Percentiles rank a stretch among this genome's conserved stretches.
Conservation (phyloP, 345 rosid species). For the Laguncularia racemosa region DNA sequence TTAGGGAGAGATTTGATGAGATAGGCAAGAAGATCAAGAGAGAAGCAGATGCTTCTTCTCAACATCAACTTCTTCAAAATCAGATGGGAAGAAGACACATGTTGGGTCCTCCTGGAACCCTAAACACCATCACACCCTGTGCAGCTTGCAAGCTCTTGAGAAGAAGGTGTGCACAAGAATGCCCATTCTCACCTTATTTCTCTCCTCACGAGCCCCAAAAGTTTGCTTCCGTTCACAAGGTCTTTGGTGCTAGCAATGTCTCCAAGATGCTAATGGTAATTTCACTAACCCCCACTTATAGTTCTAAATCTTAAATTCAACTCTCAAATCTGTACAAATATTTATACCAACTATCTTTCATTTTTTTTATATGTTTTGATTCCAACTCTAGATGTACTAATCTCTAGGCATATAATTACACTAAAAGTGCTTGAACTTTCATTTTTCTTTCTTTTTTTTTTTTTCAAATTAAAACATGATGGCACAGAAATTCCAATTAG, state of each 20-base stretch:
- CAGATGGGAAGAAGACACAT: conserved; percentile 70
- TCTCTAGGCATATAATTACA: too few relatives aligned
- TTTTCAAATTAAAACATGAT: too few relatives aligned
- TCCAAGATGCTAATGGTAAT: conserved; percentile 87
- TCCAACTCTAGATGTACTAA: too few relatives aligned
- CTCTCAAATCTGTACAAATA: not conserved
- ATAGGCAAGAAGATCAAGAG: conserved; percentile 79
- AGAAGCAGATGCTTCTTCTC: conserved; percentile 58
- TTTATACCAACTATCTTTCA: too few relatives aligned
- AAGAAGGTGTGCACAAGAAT: conserved; percentile 91
- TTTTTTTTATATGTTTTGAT: too few relatives aligned
- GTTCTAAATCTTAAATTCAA: conserved; percentile 1
- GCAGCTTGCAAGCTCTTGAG: conserved; percentile 95
- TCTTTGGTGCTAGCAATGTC: conserved; percentile 97
- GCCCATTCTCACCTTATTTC: conserved; percentile 94
- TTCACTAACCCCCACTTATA: not conserved
- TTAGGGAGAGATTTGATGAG: conserved; percentile 81
- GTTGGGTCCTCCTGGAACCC: conserved; percentile 69
- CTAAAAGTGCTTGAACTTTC: too few relatives aligned
- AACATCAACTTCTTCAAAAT: not conserved
- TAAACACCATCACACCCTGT: conserved; percentile 90
- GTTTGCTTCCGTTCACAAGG: conserved; percentile 91
- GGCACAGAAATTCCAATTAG: too few relatives aligned
- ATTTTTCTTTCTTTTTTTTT: not conserved
- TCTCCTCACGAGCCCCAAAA: conserved; percentile 96